Base-by-base conservation (phyloP, 2,329 filamentous ascomycete species). In the Cordyceps tenuipes region DNA sequence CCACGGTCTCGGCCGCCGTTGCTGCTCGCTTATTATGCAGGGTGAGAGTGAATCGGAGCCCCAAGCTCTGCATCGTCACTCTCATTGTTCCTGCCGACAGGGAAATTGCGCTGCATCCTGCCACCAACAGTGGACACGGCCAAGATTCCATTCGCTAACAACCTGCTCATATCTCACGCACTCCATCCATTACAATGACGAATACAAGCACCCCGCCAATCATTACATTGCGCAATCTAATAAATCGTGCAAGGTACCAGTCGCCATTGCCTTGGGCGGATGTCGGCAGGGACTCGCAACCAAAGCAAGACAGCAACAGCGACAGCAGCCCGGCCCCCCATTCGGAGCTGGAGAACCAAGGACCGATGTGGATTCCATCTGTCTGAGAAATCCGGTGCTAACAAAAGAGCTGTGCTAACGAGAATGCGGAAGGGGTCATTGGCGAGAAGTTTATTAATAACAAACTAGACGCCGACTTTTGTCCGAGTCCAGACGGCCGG, bases 401-500 rank as follows among this genome's bases (percentile, higher is more conserved):
- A 26, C 4, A 43, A 43, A 48, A 48, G 21, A 29, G 34, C 26
- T 57, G 52, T 39, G 54, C 54, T 48, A 57, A 57, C 19, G 48
- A 48, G 21, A 48, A 55, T 55, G 44, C 29, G 43, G 19, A 29
- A 43, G 19, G 23, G 13, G 39, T 39, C 17, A 15, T 7, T 39
- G 21, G 31, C 15, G 13, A 13, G 3, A 43, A 43, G 39, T 3
- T 17, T 10, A n/a, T 21, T 23, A 23, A 23, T 4, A 36, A 41
- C 15, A 23, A 51, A 59, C n/a, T n/a, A n/a, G 17, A 59, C 53
- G 49, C 57, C 57, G 57, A 59, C 41, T 52, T 59, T 59, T 43
- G 57, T 47, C 57, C 57, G 57, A 57, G 12, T 26, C 36, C 36
- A 44, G 44, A 19, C 17, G 13, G 39, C 31, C 44, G 10, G 15